Conservation (phyloP, 768 basidiomycete species). For the Suillus ampliporus region DNA sequence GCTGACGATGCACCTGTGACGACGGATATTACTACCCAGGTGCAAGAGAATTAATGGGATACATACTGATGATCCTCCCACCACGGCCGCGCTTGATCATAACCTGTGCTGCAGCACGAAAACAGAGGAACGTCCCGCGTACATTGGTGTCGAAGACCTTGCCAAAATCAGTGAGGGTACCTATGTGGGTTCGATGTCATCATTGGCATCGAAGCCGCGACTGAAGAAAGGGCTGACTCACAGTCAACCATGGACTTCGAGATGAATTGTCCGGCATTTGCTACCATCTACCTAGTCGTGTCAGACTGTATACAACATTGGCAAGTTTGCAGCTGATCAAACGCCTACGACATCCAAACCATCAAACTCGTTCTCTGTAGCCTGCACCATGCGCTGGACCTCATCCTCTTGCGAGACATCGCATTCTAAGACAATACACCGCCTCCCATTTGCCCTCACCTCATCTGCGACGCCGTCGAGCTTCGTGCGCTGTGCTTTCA, state of each 20-base stretch:
- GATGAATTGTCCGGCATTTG: constrained; percentile 7
- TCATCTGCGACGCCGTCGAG: constrained; percentile 29
- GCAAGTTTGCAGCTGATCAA: neutral
- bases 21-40: neutral
- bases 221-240: neutral
- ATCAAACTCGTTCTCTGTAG: constrained; percentile 39
- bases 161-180: constrained; percentile 37
- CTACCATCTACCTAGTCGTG: constrained; percentile 7
- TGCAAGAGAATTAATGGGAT: neutral
- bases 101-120: constrained; percentile 45
- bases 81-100: constrained; percentile 52
- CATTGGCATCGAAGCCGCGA: neutral
- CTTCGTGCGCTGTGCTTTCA: constrained; percentile 21
- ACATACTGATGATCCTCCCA: constrained; percentile 47
- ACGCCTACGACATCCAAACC: constrained; percentile 47
- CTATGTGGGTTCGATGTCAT: constrained; percentile 21
- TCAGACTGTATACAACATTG: neutral
- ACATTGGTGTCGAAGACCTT: constrained; percentile 40
- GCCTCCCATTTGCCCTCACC: constrained; percentile 25
- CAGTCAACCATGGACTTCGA: constrained; percentile 5
- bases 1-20: constrained; percentile 36
- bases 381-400: constrained; percentile 45
- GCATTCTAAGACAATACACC: constrained; percentile 26
- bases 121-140: constrained; percentile 46
- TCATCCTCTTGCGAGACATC: constrained; percentile 46